Conservation (phyloP, 495 filamentous ascomycete species). For the Tuber borchii region DNA sequence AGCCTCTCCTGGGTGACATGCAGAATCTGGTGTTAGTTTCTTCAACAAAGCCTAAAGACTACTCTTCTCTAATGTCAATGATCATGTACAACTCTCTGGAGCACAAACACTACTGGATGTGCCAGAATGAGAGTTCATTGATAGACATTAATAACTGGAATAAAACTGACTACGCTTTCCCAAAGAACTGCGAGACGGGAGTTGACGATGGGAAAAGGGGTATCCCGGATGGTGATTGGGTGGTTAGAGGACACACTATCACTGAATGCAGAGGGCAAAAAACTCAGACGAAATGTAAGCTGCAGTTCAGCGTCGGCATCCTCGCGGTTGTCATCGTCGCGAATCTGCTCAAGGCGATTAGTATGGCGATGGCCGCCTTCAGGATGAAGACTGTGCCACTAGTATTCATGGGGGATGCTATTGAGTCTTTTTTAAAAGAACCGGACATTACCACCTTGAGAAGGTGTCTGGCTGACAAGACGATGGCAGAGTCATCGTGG, state of each 20-base stretch:
- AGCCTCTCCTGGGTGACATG: neutral
- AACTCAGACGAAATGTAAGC: constrained; percentile 43
- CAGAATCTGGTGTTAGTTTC: neutral
- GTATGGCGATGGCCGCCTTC: constrained; percentile 42
- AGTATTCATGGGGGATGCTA: constrained; percentile 51
- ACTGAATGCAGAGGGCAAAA: constrained; percentile 46
- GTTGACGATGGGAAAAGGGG: constrained; percentile 22
- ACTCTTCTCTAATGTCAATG: neutral
- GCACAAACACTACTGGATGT: constrained; percentile 29
- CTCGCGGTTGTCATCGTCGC: constrained; percentile 45
- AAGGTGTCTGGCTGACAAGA: constrained; percentile 38
- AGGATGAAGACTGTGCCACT: constrained; percentile 37
- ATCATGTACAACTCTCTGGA: neutral
- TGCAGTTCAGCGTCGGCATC: constrained; percentile 47
- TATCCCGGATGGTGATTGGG: constrained; percentile 24
- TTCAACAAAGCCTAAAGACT: neutral
- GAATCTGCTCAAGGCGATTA: constrained; percentile 43
- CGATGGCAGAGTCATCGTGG: neutral
- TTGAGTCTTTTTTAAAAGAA: constrained; percentile 47
- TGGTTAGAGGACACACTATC: constrained; percentile 25
- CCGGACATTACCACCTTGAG: constrained; percentile 45
- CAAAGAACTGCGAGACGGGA: constrained; percentile 16
- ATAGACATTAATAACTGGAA: constrained; percentile 7
- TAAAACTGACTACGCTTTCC: constrained; percentile 11
- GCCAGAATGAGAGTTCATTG: constrained; percentile 13